Conservation (phyloP, 352 stramenopile species). For the Elongisporangium prolatum region DNA sequence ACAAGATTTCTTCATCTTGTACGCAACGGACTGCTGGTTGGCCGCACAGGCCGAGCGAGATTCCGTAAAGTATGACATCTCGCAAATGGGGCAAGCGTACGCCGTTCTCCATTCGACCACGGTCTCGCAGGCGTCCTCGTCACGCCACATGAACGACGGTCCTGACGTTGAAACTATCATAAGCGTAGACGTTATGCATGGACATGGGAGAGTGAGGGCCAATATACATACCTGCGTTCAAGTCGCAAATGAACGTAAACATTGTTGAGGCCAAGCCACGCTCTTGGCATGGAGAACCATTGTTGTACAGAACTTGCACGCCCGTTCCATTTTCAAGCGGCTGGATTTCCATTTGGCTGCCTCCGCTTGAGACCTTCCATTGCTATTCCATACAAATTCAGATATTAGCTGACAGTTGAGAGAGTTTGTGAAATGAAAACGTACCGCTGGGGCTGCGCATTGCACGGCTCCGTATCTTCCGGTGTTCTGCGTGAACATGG, state of each 20-base stretch:
- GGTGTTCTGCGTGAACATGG: slow-evolving; percentile 63
- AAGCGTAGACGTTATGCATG: too few species aligned
- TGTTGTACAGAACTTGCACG: slow-evolving; percentile 49
- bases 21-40: slow-evolving; percentile 57
- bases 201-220: neutral
- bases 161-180: neutral
- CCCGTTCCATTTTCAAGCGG: slow-evolving; percentile 48
- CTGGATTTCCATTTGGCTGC: slow-evolving; percentile 57
- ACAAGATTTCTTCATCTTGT: slow-evolving; percentile 46
- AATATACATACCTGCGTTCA: slow-evolving; percentile 39
- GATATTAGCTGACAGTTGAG: neutral
- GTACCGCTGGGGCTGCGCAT: slow-evolving; percentile 64
- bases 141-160: slow-evolving; percentile 19
- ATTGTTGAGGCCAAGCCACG: slow-evolving; percentile 42
- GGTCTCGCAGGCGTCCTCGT: slow-evolving; percentile 50
- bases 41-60: slow-evolving; percentile 52
- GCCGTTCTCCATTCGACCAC: slow-evolving; percentile 63
- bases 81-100: slow-evolving; percentile 65
- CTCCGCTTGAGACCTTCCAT: slow-evolving; percentile 63
- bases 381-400: slow-evolving; percentile 33
- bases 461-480: slow-evolving; percentile 64
- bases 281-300: slow-evolving; percentile 44
- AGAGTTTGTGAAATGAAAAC: slow-evolving; percentile 4
- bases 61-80: slow-evolving; percentile 57
- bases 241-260: slow-evolving; percentile 66